Evolutionary conservation across 2,329 filamentous ascomycete genomes (phyloP).

Genomic region (Pseudogymnoascus sp.): DNA sequence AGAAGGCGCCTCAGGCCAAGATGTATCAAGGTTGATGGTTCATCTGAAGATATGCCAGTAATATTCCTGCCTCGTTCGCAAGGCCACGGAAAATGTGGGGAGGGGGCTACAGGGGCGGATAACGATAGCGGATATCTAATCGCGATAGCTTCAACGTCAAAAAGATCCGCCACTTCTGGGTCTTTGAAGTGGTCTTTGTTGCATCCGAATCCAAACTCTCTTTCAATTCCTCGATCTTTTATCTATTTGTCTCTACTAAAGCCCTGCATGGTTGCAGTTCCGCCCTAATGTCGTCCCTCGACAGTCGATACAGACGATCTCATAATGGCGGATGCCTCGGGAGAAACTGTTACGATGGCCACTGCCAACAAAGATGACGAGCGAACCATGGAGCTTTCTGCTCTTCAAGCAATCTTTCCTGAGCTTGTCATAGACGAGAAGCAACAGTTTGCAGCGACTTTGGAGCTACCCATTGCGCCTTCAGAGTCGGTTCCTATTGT

Average conservation of each 20-base stretch:
- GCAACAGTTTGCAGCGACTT: conserved; percentile 38
- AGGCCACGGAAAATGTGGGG: not conserved
- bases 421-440: conserved; percentile 46
- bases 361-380: conserved; percentile 55
- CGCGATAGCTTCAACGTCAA: not conserved
- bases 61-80: not conserved
- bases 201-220: not conserved
- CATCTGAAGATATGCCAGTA: not conserved
- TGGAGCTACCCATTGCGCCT: conserved; percentile 53
- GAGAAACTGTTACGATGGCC: not conserved
- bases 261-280: not conserved
- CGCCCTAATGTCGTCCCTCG: not conserved
- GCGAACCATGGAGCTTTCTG: conserved; percentile 52
- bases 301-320: not conserved
- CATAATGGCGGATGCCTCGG: not conserved
- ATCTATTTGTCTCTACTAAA: not conserved
- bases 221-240: not conserved
- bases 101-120: not conserved
- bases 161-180: not conserved
- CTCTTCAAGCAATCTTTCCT: conserved; percentile 59
- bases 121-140: conserved; percentile 3
- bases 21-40: too few relatives aligned
- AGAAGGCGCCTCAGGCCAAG: too few relatives aligned
- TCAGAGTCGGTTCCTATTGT: conserved; percentile 40
- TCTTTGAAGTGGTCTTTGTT: not conserved